A percentile compares a stretch with the other conserved stretches of the same genome.
Evolutionary conservation across 1,284 basidiomycete species (phyloP).

Genomic region (Trichosporon faecale): DNA sequence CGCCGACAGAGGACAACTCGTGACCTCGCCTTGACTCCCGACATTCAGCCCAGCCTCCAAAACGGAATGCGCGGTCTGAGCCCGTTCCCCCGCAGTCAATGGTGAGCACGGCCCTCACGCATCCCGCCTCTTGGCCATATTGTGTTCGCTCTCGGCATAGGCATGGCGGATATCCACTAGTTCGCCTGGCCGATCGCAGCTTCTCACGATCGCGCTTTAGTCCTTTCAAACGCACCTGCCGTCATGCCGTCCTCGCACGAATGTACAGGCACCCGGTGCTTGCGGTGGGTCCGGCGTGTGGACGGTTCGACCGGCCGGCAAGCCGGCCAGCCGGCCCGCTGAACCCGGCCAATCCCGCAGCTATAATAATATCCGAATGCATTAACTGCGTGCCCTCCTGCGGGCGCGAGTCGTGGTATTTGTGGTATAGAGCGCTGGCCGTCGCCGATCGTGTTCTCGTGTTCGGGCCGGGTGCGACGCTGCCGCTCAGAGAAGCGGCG

Average conservation of each 20-base stretch:
- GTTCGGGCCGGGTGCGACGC: neutral
- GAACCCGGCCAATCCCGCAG: neutral
- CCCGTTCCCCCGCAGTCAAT: neutral
- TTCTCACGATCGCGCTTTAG: neutral
- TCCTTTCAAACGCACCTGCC: neutral
- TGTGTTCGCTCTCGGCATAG: neutral
- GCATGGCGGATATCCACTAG: no score
- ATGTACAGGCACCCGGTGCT: neutral
- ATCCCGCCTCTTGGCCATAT: neutral
- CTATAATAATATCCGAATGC: conserved; percentile 4
- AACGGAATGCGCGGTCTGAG: no score
- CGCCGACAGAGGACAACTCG: no score
- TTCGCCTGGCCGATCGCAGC: neutral
- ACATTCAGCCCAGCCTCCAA: no score
- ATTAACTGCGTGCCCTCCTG: neutral
- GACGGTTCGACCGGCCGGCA: no score
- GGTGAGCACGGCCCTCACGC: neutral
- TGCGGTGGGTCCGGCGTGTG: no score
- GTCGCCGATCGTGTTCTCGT: neutral
- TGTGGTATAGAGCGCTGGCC: neutral
- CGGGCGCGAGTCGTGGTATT: neutral
- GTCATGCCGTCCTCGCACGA: neutral
- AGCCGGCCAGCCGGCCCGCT: neutral
- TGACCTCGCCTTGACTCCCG: no score
- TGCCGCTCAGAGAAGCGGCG: neutral